Evolutionary conservation across 2,329 filamentous ascomycete genomes (phyloP), one percentile per base, ranked within the genome.

Genomic region (Metarhizium rileyi): DNA sequence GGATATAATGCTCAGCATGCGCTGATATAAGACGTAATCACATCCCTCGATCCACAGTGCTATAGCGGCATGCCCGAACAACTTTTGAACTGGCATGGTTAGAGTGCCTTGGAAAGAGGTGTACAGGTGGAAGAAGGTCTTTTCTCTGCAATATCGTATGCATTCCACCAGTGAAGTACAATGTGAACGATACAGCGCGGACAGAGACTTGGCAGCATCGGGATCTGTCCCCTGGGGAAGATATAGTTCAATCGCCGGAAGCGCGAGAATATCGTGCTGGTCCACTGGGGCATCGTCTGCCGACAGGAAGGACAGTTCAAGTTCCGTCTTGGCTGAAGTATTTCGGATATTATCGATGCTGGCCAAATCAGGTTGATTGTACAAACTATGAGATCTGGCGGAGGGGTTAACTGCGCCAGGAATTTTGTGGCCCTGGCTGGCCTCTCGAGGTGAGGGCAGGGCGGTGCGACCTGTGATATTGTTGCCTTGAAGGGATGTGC

Each of bases 151-250:
- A 66, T 88, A 97, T 27, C 93, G 86, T 53, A 98, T 90, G 59
- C 89, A 91, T 67, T 98, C 93, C 28, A 98, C 86, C 5, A 98
- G 77, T 1, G 90, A 96, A 14, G 93, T 96, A 65, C 90, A 95
- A 63, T 97, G 91, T 3, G 91, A 93, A 46, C 90, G 83, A 63
- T 98, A 98, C 23, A 97, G 76, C 4, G 91, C 90, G 35, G 83
- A 81, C 22, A 98, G 73, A 4, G 90, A 90, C 59, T 87, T 87
- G 25, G 90, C 90, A 7, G 90, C 86, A 61, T 97, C 91, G 1
- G 79, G 74, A 64, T 98, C 93, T 6, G 90, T 95, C 50, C 87
- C 86, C 2, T 71, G 69, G 1, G 91, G 90, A 2, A 95, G 74
- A 62, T 90, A 95, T 5, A 80, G 75, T 54, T 87, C 81, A 57